These are phyloP conservation scores for Umbelopsis ramanniana DNA, from an alignment of 192 early-diverging fungal genomes.

Conservation along the genomic window DNA sequence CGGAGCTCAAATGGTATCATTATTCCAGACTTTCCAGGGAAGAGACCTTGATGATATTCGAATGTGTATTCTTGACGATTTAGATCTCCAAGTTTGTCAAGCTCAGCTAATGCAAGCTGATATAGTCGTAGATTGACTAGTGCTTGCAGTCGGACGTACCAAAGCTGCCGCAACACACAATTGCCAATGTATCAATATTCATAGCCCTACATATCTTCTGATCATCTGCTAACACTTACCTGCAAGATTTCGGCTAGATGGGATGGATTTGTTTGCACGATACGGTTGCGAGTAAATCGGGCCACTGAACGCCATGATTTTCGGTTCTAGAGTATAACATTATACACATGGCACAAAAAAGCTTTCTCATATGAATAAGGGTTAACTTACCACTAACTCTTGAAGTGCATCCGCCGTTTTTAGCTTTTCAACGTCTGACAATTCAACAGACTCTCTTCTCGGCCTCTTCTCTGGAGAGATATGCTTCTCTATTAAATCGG, in stretches of 20 bases:
- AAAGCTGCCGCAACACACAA: slow-evolving; percentile 39
- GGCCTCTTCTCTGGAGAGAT: slow-evolving; percentile 51
- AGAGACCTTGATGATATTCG: slow-evolving; percentile 38
- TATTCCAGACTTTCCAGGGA: slow-evolving; percentile 40
- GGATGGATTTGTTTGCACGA: slow-evolving; percentile 42
- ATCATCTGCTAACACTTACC: slow-evolving; percentile 27
- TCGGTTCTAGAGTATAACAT: slow-evolving; percentile 38
- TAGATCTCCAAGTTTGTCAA: slow-evolving; percentile 55
- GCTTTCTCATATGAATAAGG: neutral
- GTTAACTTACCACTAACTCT: slow-evolving; percentile 39
- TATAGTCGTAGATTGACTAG: slow-evolving; percentile 49
- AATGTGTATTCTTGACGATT: slow-evolving; percentile 43
- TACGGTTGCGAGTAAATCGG: slow-evolving; percentile 48
- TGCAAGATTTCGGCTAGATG: slow-evolving; percentile 46
- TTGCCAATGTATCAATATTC: neutral
- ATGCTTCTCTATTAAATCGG: slow-evolving; percentile 47
- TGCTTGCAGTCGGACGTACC: slow-evolving; percentile 55
- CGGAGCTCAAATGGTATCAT: slow-evolving; percentile 57
- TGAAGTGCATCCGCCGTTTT: slow-evolving; percentile 42
- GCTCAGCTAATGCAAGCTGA: slow-evolving; percentile 56
- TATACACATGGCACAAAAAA: neutral
- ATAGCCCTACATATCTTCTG: no score
- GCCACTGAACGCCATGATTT: slow-evolving; percentile 55
- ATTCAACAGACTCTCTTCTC: slow-evolving; percentile 39
- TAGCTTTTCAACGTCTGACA: slow-evolving; percentile 40